Conservation (phyloP, 2,329 filamentous ascomycete genomes). For the Didymella glomerata region DNA sequence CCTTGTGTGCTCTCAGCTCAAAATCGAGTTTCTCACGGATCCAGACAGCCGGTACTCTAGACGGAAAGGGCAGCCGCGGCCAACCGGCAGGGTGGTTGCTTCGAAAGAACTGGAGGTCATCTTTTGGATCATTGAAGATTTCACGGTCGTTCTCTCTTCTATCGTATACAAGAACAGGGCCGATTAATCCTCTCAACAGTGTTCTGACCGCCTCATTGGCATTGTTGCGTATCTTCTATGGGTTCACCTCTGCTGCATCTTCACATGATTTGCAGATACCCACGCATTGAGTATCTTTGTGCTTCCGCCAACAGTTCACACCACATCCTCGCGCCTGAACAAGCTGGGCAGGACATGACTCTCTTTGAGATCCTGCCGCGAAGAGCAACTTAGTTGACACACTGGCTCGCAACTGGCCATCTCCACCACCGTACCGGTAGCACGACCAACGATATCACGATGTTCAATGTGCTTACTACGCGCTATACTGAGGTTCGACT, state of each 20-base stretch:
- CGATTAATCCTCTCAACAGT: background rate
- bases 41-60: conserved; percentile 22
- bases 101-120: conserved; percentile 5
- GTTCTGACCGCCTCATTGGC: background rate
- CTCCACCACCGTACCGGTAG: background rate
- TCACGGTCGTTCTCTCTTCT: background rate
- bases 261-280: background rate
- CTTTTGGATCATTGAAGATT: conserved; percentile 1
- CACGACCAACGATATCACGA: conserved; percentile 5
- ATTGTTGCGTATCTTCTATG: background rate
- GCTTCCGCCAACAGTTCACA: background rate
- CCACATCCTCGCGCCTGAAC: background rate
- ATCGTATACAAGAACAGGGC: background rate
- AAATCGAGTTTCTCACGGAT: conserved; percentile 27
- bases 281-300: background rate
- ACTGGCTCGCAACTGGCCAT: background rate
- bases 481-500: background rate
- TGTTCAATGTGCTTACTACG: conserved; percentile 8
- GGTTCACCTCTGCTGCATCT: background rate
- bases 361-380: background rate
- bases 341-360: background rate
- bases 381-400: background rate
- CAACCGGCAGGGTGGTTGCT: conserved; percentile 16
- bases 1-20: background rate
- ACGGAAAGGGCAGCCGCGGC: conserved; percentile 17